Percentiles rank a stretch among this genome's conserved stretches.
These are phyloP conservation scores for Filosporella fistucella DNA, from an alignment of 495 filamentous ascomycete species.

Conservation along the genomic window DNA sequence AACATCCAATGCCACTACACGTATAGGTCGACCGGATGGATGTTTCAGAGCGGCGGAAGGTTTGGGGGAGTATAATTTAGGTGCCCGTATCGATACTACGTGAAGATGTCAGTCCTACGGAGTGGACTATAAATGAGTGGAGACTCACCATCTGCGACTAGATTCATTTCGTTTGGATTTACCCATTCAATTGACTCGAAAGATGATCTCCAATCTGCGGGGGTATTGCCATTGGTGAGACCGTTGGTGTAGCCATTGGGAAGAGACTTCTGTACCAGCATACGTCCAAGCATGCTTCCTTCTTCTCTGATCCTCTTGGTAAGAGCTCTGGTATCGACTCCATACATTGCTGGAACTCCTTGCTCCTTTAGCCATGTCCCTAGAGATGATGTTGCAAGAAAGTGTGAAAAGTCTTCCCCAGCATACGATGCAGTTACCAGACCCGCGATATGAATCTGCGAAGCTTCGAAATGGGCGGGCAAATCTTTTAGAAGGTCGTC, in stretches of 20 bases:
- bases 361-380: constrained; percentile 95
- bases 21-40: constrained; percentile 77
- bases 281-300: constrained; percentile 92
- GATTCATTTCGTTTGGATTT: constrained; percentile 86
- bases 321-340: constrained; percentile 88
- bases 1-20: constrained; percentile 90
- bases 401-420: constrained; percentile 92
- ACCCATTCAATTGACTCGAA: constrained; percentile 84
- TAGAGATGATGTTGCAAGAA: constrained; percentile 81
- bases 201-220: constrained; percentile 53
- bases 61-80: constrained; percentile 74
- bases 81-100: constrained; percentile 79
- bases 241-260: constrained; percentile 42
- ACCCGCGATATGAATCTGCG: constrained; percentile 86
- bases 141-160: constrained; percentile 86
- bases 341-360: constrained; percentile 92
- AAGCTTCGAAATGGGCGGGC: constrained; percentile 87
- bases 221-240: constrained; percentile 25
- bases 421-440: constrained; percentile 86
- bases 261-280: constrained; percentile 65
- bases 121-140: constrained; percentile 9
- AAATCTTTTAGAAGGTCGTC: constrained; percentile 79
- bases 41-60: constrained; percentile 66
- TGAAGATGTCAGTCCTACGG: constrained; percentile 22
- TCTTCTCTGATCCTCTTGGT: constrained; percentile 91